These are phyloP conservation scores for Neonectria magnoliae DNA, from an alignment of 2,329 filamentous ascomycete species.

Conservation along the genomic window DNA sequence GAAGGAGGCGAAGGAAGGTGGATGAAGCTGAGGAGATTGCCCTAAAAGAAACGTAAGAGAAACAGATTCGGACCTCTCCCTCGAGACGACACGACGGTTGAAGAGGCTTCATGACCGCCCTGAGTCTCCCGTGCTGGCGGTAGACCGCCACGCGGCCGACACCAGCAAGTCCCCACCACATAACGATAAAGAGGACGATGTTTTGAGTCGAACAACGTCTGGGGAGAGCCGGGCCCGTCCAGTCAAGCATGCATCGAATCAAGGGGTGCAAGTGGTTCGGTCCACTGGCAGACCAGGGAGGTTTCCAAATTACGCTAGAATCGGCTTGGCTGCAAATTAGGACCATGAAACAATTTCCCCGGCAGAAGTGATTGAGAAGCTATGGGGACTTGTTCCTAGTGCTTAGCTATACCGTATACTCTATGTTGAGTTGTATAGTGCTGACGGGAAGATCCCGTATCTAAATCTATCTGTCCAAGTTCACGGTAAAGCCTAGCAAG, in stretches of 20 bases:
- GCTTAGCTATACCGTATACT: background rate
- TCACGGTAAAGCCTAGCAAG: too few relatives aligned
- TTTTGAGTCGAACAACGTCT: background rate
- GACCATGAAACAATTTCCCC: constrained; percentile 8
- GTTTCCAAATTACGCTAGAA: constrained; percentile 7
- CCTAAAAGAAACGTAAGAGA: constrained; percentile 13
- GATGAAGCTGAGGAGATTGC: constrained; percentile 3
- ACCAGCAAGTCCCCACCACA: constrained; percentile 14
- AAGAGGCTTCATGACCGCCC: constrained; percentile 11
- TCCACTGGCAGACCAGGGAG: constrained; percentile 19
- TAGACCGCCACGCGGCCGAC: constrained; percentile 15
- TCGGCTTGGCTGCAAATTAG: constrained; percentile 1
- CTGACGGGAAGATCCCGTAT: background rate
- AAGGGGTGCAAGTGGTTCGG: constrained; percentile 6
- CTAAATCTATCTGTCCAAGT: background rate
- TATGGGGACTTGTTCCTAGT: background rate
- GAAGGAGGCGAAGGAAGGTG: background rate
- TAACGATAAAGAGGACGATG: constrained; percentile 4
- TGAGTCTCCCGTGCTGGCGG: background rate
- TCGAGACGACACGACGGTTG: constrained; percentile 1
- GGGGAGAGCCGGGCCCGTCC: background rate
- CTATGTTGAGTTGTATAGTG: background rate
- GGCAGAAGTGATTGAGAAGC: background rate
- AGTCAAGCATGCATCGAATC: background rate
- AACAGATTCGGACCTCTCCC: background rate